Evolutionary conservation across 495 filamentous ascomycete species (phyloP), one percentile per base, ranked within the genome.

Genomic region (Paragyromitra xinjiangensis): DNA sequence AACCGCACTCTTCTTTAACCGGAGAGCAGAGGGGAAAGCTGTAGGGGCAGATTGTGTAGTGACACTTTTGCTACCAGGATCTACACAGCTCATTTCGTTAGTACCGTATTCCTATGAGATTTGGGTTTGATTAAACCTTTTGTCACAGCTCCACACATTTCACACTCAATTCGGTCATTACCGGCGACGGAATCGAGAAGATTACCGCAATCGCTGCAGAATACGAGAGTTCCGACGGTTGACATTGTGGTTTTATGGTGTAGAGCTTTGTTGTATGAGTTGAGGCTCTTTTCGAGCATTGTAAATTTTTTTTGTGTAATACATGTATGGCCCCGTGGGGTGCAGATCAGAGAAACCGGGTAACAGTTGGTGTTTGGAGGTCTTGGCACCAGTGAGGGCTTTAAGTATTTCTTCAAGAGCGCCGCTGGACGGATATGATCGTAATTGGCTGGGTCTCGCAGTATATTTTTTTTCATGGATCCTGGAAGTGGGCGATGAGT

Each of bases 131-230:
- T 34, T 58, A 67, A 81, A 97, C 94, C 94, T 90, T 88, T 91
- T 77, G 94, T 95, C 67, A 91, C 86, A 39, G 92, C 87, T 59
- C 93, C 93, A 84, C 95, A 99, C 79, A 94, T 90, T 78, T 91
- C 90, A 86, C 95, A 99, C 75, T 87, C 85, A 26, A 99, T 84
- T 81, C 93, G 91, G 69, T 88, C 86, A 75, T 89, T 88, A 50
- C 93, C 92, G 62, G 91, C 90, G 26, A 92, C 92, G 29, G 89
- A 88, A 29, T 95, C 93, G 58, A 99, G 88, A 2, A 98, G 88
- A 83, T 97, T 95, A 59, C 95, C 94, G 83, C 95, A 97, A 83
- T 94, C 93, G 19, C 90, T 93, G 85, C 95, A 98, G 85, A 99
- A 99, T 51, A 97, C 90, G 40, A 97, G 86, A 39, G 94, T 95